Percentiles rank a stretch among this genome's conserved stretches.
Conservation (phyloP, 208 protist genomes). For the Perkinsela sp. region DNA sequence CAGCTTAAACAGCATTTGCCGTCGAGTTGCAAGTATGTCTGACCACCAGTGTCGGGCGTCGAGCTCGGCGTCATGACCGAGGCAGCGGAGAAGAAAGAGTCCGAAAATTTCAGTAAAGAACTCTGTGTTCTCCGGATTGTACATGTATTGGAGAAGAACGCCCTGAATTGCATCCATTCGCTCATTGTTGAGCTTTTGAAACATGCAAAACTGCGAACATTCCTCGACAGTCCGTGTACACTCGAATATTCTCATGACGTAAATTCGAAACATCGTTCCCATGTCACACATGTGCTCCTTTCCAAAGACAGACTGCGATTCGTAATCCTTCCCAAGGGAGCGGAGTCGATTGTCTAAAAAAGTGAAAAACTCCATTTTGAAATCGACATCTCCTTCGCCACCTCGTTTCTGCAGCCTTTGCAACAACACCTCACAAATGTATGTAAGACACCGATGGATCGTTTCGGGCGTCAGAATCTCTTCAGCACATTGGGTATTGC, state of each 20-base stretch:
- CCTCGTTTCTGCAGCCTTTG: no score
- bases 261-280: neutral
- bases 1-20: neutral
- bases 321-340: neutral
- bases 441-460: neutral
- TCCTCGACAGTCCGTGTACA: neutral
- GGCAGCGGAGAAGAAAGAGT: neutral
- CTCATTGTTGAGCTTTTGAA: neutral
- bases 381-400: neutral
- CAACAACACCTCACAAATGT: neutral
- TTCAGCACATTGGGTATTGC: neutral
- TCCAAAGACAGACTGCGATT: neutral
- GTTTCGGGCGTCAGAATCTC: neutral
- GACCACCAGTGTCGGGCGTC: neutral
- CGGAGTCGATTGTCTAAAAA: neutral
- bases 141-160: neutral
- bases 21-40: neutral
- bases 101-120: neutral
- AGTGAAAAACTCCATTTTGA: neutral
- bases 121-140: neutral
- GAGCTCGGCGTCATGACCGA: neutral
- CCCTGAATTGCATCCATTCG: neutral
- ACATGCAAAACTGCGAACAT: neutral
- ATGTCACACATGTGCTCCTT: neutral
- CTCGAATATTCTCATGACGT: neutral